Evolutionary conservation across 2,329 filamentous ascomycete species (phyloP).

Genomic region (Ophiocordyceps camponoti-leonardi): DNA sequence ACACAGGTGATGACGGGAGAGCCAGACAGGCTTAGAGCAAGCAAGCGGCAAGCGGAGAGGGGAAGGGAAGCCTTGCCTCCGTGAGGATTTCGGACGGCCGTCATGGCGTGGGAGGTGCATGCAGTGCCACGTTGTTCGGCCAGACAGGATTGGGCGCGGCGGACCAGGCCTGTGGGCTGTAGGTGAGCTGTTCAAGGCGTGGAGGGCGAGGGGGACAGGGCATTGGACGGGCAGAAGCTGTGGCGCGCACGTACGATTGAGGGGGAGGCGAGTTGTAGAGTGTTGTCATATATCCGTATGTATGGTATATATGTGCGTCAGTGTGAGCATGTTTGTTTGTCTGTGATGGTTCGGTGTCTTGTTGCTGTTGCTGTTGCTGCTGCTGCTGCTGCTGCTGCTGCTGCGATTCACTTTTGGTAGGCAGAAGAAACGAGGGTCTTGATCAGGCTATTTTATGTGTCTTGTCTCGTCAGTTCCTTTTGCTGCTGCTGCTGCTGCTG

Average conservation of each 20-base stretch:
- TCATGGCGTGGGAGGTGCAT: background rate
- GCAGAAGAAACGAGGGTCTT: background rate
- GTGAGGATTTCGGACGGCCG: background rate
- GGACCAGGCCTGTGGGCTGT: background rate
- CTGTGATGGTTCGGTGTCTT: background rate
- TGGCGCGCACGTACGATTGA: background rate
- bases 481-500: no score
- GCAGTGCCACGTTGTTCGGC: slow-evolving; percentile 4
- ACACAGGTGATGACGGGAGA: no score
- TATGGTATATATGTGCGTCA: no score
- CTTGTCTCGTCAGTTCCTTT: no score
- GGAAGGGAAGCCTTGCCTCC: background rate
- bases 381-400: no score
- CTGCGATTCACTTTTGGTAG: no score
- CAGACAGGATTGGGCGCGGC: background rate
- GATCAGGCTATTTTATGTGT: no score
- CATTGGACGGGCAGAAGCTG: background rate
- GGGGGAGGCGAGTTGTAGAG: no score
- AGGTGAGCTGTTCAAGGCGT: background rate
- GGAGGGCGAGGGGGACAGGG: background rate
- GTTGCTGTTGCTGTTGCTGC: background rate
- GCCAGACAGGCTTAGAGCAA: no score
- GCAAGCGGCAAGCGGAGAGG: background rate
- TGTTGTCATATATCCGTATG: no score
- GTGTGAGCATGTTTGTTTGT: background rate